These are phyloP conservation scores for Exophiala viscosa DNA, from an alignment of 2,329 filamentous ascomycete species.

Conservation along the genomic window DNA sequence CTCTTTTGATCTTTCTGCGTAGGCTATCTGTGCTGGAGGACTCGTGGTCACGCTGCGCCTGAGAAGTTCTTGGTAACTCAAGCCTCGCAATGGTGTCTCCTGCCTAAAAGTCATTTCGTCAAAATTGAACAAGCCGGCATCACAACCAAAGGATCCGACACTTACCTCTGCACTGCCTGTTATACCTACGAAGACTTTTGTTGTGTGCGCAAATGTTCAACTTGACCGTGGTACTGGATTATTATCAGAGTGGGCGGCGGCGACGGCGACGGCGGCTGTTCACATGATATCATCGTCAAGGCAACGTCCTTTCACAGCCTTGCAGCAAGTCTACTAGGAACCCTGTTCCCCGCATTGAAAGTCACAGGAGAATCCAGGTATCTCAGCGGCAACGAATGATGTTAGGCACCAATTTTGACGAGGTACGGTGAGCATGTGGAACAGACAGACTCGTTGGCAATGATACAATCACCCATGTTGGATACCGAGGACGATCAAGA, in stretches of 20 bases:
- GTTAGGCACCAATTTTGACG: too few relatives aligned
- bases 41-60: background rate
- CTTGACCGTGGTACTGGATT: background rate
- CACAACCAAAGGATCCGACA: background rate
- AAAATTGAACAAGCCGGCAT: background rate
- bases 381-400: too few relatives aligned
- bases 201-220: background rate
- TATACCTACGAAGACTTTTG: background rate
- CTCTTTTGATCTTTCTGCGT: background rate
- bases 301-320: background rate
- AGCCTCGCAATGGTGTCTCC: background rate
- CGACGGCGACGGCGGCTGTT: background rate
- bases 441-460: background rate
- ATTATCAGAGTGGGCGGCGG: background rate
- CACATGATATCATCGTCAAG: constrained; percentile 1
- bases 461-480: background rate
- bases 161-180: background rate
- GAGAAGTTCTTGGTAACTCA: constrained; percentile 7
- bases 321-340: background rate
- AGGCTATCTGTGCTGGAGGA: background rate
- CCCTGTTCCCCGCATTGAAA: background rate
- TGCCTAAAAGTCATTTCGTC: constrained; percentile 3
- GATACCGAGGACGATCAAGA: background rate
- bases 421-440: background rate
- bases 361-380: too few relatives aligned